Evolutionary conservation across 768 basidiomycete genomes (phyloP), one percentile per base, ranked within the genome.

Genomic region (Rhodosporidiobolus odoratus): DNA sequence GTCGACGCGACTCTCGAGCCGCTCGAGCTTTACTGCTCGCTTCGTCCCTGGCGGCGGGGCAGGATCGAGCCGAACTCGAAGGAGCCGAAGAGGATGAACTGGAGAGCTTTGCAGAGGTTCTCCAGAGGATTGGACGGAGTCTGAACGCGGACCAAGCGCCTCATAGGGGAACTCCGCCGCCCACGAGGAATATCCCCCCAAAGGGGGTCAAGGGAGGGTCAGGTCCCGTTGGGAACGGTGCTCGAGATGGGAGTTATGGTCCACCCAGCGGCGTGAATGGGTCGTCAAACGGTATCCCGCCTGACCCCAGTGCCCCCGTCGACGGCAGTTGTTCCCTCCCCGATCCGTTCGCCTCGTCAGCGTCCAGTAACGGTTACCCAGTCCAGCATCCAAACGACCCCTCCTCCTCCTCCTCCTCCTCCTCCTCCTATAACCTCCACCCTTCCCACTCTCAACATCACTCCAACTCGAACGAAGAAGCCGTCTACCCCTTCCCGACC

Each of bases 101-200:
- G 27, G 74, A 71, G 43, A 69, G 70, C 30, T 75, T 75, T 47
- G 70, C 74, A 25, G 70, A 71, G 17, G 69, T 75, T 9, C 50
- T 75, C 16, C 70, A 71, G 35, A 45, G 74, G 7, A 66, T 75
- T 60, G 65, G 64, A 23, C 52, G 74, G 6, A 66, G 52, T 34
- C 62, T 75, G 60, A 65, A 66, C 27, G 21, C 67, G 8, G 66
- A 69, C 12, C 52, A 63, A 32, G 74, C 69, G 32, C 74, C 67
- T 32, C 74, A 75, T 40, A 45, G 67, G 1, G 74, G 74, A 1
- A 75, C 74, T 0, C 74, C 74, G 21, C 74, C 74, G 4, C 74
- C 74, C 21, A 75, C 74, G 32, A 67, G 74, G 30, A 71, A 71
- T 62, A 66, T 75, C 35, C 70, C 70, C 7, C 48, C 45, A 10